Evolutionary conservation across 345 rosid genomes (phyloP).

Genomic region (Pugionium cornutum): DNA sequence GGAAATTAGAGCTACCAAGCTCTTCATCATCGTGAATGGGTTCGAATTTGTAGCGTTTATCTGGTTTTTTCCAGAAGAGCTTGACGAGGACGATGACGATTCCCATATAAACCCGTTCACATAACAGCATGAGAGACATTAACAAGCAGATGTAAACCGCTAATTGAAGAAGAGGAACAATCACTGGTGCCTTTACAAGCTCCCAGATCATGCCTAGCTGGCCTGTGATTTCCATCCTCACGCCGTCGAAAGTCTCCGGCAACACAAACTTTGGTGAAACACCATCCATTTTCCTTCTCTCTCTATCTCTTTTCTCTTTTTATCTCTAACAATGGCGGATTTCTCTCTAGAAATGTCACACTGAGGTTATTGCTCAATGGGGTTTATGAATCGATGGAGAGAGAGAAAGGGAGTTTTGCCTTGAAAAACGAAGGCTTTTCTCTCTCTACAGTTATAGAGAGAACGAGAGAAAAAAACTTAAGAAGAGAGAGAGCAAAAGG

Average conservation of each 20-base stretch:
- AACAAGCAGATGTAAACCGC: constrained; percentile 65
- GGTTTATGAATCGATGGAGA: constrained; percentile 24
- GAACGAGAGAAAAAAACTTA: constrained; percentile 21
- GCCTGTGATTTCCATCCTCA: constrained; percentile 65
- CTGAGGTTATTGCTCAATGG: constrained; percentile 7
- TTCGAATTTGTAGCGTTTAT: constrained; percentile 79
- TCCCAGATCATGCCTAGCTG: constrained; percentile 87
- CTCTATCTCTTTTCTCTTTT: constrained; percentile 14
- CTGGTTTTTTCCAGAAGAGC: constrained; percentile 90
- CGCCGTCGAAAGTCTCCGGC: constrained; percentile 72
- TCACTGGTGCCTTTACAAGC: constrained; percentile 86
- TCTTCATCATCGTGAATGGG: constrained; percentile 78
- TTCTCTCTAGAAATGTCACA: constrained; percentile 7
- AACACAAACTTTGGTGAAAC: constrained; percentile 57
- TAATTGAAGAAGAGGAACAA: constrained; percentile 73
- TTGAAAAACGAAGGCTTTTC: constrained; percentile 25
- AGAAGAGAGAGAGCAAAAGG: constrained; percentile 34
- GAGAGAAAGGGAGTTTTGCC: background rate
- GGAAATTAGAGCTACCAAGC: constrained; percentile 71
- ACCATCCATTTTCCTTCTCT: constrained; percentile 55
- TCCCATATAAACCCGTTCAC: constrained; percentile 94
- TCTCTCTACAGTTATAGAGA: constrained; percentile 36
- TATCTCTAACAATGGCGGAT: constrained; percentile 14
- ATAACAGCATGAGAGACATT: constrained; percentile 89
- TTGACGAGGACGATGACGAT: constrained; percentile 87